phyloP scores from a whole-genome alignment of 805 yeast genomes.

The Wickerhamomyces rabaulensis region DNA sequence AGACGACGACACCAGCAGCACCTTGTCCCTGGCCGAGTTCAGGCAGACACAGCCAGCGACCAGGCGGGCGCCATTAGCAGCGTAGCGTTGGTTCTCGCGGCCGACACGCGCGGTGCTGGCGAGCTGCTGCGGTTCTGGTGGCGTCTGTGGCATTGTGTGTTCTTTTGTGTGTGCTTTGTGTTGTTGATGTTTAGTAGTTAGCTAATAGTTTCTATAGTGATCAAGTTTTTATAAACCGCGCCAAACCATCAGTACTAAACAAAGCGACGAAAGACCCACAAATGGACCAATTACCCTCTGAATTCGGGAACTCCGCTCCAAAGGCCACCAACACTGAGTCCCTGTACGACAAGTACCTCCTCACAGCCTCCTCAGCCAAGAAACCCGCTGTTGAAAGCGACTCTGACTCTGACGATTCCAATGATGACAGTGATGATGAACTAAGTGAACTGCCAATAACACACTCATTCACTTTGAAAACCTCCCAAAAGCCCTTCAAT shows the following conservation, averaged over 20 bases:
- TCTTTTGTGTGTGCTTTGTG: not conserved
- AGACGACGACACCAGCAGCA: conserved; percentile 75
- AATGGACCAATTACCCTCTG: conserved; percentile 2
- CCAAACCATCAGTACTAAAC: no score
- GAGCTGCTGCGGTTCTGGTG: no score
- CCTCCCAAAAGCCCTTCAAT: conserved; percentile 18
- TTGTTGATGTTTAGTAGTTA: not conserved
- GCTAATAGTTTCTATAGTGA: not conserved
- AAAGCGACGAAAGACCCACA: not conserved
- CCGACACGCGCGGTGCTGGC: conserved; percentile 1
- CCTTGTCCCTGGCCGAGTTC: conserved; percentile 48
- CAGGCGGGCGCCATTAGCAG: conserved; percentile 64
- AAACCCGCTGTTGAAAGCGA: not conserved
- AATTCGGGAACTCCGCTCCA: not conserved
- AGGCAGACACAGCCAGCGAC: conserved; percentile 92
- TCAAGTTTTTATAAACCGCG: no score
- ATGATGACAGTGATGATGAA: conserved; percentile 22
- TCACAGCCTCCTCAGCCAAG: not conserved
- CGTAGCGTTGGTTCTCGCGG: conserved; percentile 2
- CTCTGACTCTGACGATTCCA: conserved; percentile 2
- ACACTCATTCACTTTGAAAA: conserved; percentile 24
- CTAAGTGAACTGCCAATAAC: conserved; percentile 29
- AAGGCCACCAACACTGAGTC: not conserved
- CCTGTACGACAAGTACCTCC: not conserved
- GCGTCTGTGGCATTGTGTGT: not conserved